Percentiles rank a stretch among this genome's conserved stretches.
phyloP scores from a whole-genome alignment of 768 basidiomycete genomes.

The Gelatoporia subvermispora region DNA sequence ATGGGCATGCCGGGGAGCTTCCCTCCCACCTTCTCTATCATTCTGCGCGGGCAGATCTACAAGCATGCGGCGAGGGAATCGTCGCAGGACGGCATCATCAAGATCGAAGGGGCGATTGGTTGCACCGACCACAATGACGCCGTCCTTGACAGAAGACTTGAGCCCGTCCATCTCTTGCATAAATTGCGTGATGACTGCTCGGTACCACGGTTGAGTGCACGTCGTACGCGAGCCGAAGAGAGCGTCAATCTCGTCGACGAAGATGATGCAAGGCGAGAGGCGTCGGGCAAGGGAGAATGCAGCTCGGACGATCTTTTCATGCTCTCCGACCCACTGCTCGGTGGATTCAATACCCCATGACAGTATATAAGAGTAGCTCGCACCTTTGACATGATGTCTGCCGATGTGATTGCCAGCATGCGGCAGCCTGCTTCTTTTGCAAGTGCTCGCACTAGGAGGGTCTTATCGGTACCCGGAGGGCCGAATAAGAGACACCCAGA shows the following conservation, averaged over 20 bases:
- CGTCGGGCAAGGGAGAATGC: constrained; percentile 84
- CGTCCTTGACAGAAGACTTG: constrained; percentile 70
- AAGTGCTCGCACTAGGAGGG: constrained; percentile 90
- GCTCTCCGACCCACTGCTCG: constrained; percentile 78
- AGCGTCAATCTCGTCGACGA: constrained; percentile 93
- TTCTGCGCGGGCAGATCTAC: constrained; percentile 86
- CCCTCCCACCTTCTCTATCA: constrained; percentile 70
- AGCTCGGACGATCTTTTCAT: constrained; percentile 83
- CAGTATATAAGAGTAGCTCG: constrained; percentile 15
- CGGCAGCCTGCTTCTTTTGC: constrained; percentile 93
- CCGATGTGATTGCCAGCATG: constrained; percentile 87
- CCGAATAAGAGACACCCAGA: constrained; percentile 90
- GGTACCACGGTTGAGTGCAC: constrained; percentile 75
- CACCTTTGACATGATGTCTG: constrained; percentile 96
- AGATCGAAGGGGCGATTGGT: constrained; percentile 90
- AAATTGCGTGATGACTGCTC: constrained; percentile 86
- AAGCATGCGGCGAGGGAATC: constrained; percentile 79
- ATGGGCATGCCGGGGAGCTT: neutral
- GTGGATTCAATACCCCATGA: constrained; percentile 1
- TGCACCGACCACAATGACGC: constrained; percentile 88
- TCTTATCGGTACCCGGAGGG: constrained; percentile 95
- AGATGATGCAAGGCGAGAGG: constrained; percentile 87
- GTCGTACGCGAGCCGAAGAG: constrained; percentile 87
- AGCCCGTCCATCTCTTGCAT: constrained; percentile 98
- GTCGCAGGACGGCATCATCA: constrained; percentile 87